Evolutionary conservation across 495 filamentous ascomycete species (phyloP), one percentile per base, ranked within the genome.

Genomic region (Penicillium cosmopolitanum): DNA sequence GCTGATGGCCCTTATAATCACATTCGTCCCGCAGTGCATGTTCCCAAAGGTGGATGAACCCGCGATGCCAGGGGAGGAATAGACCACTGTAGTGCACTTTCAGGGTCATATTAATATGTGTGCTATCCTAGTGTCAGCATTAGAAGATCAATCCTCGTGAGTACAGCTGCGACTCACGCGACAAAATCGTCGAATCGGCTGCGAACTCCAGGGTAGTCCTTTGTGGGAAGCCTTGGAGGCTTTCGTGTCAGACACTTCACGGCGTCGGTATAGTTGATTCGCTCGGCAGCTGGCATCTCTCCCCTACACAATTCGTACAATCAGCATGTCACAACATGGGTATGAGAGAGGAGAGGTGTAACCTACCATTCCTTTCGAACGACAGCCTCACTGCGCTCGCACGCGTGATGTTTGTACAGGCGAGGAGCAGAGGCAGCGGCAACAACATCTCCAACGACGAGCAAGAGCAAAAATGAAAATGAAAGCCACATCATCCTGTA

Each of bases 1-100:
- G 71, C 1, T 84, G 80, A 53, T 71, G 72, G 12, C 85, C 87
- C 1, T 58, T 78, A 62, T 89, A 91, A 25, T 84, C 84, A 63
- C 89, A 92, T 64, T 92, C 88, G 4, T 86, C 79, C 10, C 77
- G 75, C 15, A 92, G 75, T 3, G 87, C 84, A 56, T 79, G 78
- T 67, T 91, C 88, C 69, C 81, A 89, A 3, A 78, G 68, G 55
- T 74, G 79, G 23, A 82, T 67, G 62, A 85, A 89, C 55, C 84
- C 85, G 18, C 89, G 79, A 61, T 93, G 88, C 86, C 87, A 91
- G 0, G 82, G 70, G 25, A 89, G 73, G 69, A 91, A 88, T 57
- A 75, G 44, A 4, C 72, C 73, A 46, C 58, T 73, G 35, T 64
- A 59, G 48, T 77, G 74, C 21, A 71, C 66, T 58, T 65, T 42